Conservation (phyloP, 2,329 filamentous ascomycete species). For the Penicillium sp. region DNA sequence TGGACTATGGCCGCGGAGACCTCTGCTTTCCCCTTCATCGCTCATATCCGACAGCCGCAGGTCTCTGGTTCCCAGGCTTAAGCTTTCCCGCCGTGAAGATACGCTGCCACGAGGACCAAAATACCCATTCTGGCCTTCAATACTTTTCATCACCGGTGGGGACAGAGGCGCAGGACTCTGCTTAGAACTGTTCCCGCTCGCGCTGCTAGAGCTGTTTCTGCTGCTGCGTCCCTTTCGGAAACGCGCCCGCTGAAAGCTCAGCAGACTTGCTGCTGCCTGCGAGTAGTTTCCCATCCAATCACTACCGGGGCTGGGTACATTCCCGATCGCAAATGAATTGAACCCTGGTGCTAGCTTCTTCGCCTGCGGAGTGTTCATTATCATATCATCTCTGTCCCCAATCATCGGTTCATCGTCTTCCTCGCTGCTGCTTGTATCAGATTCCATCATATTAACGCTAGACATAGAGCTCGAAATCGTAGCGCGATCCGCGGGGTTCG, state of each 20-base stretch:
- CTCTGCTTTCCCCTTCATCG: conserved; percentile 71
- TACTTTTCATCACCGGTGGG: conserved; percentile 67
- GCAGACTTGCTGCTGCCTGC: conserved; percentile 74
- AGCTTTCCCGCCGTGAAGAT: conserved; percentile 76
- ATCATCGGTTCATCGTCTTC: conserved; percentile 66
- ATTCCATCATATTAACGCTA: conserved; percentile 77
- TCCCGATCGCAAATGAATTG: conserved; percentile 53
- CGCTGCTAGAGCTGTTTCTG: conserved; percentile 71
- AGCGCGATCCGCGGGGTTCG: conserved; percentile 71
- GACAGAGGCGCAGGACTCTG: conserved; percentile 75
- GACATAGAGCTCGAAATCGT: conserved; percentile 80
- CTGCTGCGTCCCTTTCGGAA: conserved; percentile 63
- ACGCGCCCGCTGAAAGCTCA: conserved; percentile 74
- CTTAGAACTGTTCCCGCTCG: conserved; percentile 71
- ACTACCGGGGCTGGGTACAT: conserved; percentile 58
- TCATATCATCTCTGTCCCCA: conserved; percentile 75
- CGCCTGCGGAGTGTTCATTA: conserved; percentile 78
- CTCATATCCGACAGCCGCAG: conserved; percentile 79
- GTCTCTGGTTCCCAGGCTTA: conserved; percentile 89
- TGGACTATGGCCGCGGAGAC: conserved; percentile 41
- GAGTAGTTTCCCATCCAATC: conserved; percentile 69
- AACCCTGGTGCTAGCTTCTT: conserved; percentile 58
- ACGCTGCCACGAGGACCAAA: conserved; percentile 57
- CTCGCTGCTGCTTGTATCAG: conserved; percentile 75
- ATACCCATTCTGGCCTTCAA: conserved; percentile 59